Evolutionary conservation across 495 filamentous ascomycete species (phyloP).

Genomic region (Tuber magnatum): DNA sequence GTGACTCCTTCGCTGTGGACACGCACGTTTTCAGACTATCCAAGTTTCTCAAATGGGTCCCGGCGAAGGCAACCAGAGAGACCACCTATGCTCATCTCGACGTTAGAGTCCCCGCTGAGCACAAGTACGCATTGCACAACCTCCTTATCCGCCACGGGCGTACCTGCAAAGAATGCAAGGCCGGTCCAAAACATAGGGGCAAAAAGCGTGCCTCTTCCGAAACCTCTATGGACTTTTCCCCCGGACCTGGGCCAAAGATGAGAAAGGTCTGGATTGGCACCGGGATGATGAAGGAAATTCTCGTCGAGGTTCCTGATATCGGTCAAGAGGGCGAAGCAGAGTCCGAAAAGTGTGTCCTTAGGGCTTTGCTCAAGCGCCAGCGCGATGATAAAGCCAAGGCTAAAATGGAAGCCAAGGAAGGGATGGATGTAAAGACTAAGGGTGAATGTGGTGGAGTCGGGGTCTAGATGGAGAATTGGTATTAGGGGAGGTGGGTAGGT

Average conservation of each 20-base stretch:
- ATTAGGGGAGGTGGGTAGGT: background rate
- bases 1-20: conserved; percentile 75
- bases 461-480: background rate
- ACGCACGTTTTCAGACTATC: conserved; percentile 76
- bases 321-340: conserved; percentile 24
- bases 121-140: conserved; percentile 86
- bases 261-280: conserved; percentile 35
- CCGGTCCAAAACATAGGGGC: conserved; percentile 39
- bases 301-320: conserved; percentile 29
- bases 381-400: background rate
- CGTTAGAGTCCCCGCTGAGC: conserved; percentile 67
- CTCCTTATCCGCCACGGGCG: conserved; percentile 83
- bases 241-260: conserved; percentile 13
- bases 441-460: background rate
- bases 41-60: conserved; percentile 81
- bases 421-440: background rate
- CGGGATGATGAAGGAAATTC: conserved; percentile 40
- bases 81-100: conserved; percentile 76
- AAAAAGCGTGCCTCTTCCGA: conserved; percentile 3
- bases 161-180: conserved; percentile 67
- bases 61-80: conserved; percentile 56
- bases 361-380: conserved; percentile 18
- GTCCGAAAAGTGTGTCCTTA: conserved; percentile 29
- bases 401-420: background rate
- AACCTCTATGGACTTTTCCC: background rate